Percentiles rank a stretch among this genome's conserved stretches.
phyloP scores from a whole-genome alignment of 2,329 filamentous ascomycete genomes.

The Bimuria novae-zelandiae region DNA sequence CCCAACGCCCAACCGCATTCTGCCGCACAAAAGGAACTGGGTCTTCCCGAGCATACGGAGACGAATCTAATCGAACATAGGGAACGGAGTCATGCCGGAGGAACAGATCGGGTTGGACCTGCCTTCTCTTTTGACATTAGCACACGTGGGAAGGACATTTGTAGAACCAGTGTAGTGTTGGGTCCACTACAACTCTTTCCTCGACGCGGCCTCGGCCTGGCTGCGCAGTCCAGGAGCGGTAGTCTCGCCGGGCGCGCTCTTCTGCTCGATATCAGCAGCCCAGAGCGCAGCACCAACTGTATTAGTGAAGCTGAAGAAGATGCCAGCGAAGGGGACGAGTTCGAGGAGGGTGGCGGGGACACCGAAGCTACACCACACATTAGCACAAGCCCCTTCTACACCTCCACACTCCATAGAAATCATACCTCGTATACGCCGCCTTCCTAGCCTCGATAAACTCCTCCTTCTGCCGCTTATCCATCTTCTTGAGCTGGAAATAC shows the following conservation, averaged over 20 bases:
- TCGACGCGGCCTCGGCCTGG: constrained; percentile 39
- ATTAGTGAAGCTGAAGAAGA: constrained; percentile 89
- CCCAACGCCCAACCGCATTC: constrained; percentile 4
- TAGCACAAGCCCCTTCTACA: too few relatives aligned
- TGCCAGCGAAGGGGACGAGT: constrained; percentile 79
- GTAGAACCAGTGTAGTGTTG: too few relatives aligned
- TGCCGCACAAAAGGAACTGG: constrained; percentile 6
- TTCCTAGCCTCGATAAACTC: constrained; percentile 72
- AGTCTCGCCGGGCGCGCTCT: constrained; percentile 23
- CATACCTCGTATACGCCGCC: constrained; percentile 78
- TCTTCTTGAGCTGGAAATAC: constrained; percentile 92
- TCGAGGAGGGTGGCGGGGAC: constrained; percentile 82
- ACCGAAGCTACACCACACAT: constrained; percentile 57
- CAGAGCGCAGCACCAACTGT: constrained; percentile 91
- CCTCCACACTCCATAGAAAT: too few relatives aligned
- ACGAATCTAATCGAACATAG: constrained; percentile 5
- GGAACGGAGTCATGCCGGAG: constrained; percentile 11
- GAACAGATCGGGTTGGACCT: background rate
- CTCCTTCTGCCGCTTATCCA: constrained; percentile 67
- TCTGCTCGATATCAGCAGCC: constrained; percentile 79
- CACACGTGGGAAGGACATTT: too few relatives aligned
- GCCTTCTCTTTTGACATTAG: background rate
- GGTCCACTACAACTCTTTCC: constrained; percentile 43
- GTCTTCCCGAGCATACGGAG: constrained; percentile 11
- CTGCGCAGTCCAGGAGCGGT: constrained; percentile 44